A percentile compares a stretch with the other conserved stretches of the same genome.
phyloP scores from a whole-genome alignment of 2,329 filamentous ascomycete species.

The Microdochium trichocladiopsis region DNA sequence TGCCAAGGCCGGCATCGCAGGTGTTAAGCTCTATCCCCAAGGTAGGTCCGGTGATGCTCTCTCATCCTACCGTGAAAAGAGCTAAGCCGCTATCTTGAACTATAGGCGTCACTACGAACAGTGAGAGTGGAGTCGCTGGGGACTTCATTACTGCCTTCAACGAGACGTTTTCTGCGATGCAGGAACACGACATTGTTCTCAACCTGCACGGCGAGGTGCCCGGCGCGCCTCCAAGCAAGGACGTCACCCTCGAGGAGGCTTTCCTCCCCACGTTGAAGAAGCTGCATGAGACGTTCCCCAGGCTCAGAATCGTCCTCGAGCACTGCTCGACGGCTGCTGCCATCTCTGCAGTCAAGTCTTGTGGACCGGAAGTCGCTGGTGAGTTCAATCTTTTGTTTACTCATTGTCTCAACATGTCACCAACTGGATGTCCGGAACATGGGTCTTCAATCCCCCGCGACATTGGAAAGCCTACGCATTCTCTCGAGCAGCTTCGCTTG shows the following conservation, averaged over 20 bases:
- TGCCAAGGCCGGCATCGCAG: conserved; percentile 61
- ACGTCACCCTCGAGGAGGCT: conserved; percentile 34
- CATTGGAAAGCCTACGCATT: too few species aligned
- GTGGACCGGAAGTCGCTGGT: conserved; percentile 67
- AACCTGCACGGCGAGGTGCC: conserved; percentile 92
- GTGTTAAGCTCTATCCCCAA: conserved; percentile 65
- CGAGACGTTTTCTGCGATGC: conserved; percentile 83
- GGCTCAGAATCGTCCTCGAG: conserved; percentile 64
- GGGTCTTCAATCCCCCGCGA: too few species aligned
- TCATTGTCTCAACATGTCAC: too few species aligned
- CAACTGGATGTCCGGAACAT: too few species aligned
- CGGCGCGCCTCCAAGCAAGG: conserved; percentile 37
- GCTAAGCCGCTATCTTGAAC: conserved; percentile 4
- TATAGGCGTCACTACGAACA: conserved; percentile 58
- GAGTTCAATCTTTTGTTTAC: conserved; percentile 7
- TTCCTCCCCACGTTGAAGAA: conserved; percentile 76
- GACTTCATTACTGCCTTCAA: conserved; percentile 57
- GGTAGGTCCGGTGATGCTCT: too few species aligned
- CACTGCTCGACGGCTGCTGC: conserved; percentile 85
- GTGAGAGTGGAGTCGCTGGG: conserved; percentile 60
- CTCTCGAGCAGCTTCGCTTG: too few species aligned
- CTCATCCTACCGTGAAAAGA: too few species aligned
- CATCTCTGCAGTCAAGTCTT: conserved; percentile 67
- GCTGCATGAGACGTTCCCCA: conserved; percentile 70
- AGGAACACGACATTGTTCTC: conserved; percentile 71